Percentiles rank a stretch among this genome's conserved stretches.
Evolutionary conservation across 495 filamentous ascomycete genomes (phyloP).

Genomic region (Daldinia childiae): DNA sequence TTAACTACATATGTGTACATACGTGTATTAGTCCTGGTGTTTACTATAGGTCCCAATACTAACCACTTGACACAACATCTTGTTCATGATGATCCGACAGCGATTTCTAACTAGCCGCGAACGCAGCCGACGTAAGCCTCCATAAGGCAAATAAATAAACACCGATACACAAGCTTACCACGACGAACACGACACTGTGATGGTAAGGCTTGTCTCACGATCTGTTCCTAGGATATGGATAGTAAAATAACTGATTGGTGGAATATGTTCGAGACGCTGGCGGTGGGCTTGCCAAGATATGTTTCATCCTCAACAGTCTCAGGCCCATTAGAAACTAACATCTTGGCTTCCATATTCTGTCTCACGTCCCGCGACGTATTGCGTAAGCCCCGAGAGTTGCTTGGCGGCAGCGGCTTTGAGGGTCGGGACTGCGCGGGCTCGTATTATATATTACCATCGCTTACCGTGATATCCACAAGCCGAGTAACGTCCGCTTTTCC

Average conservation of each 20-base stretch:
- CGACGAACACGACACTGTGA: background rate
- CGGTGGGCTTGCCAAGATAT: slow-evolving; percentile 29
- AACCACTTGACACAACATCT: background rate
- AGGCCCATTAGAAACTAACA: slow-evolving; percentile 9
- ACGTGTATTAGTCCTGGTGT: no score
- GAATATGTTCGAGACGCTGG: slow-evolving; percentile 7
- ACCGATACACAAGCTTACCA: background rate
- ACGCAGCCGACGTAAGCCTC: background rate
- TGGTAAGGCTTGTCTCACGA: background rate
- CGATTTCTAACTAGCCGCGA: background rate
- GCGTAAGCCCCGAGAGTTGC: background rate
- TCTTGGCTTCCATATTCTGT: slow-evolving; percentile 17
- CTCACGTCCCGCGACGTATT: background rate
- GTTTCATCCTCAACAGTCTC: slow-evolving; percentile 34
- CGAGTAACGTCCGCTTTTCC: background rate
- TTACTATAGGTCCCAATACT: background rate
- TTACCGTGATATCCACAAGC: background rate
- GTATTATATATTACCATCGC: background rate
- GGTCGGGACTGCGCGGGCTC: background rate
- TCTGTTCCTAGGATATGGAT: background rate
- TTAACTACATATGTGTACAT: background rate
- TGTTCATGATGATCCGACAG: background rate
- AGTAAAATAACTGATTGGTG: background rate
- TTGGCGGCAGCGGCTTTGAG: background rate
- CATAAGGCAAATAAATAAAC: background rate